Evolutionary conservation across 2,329 filamentous ascomycete species (phyloP).

Genomic region (Passalora sequoiae): DNA sequence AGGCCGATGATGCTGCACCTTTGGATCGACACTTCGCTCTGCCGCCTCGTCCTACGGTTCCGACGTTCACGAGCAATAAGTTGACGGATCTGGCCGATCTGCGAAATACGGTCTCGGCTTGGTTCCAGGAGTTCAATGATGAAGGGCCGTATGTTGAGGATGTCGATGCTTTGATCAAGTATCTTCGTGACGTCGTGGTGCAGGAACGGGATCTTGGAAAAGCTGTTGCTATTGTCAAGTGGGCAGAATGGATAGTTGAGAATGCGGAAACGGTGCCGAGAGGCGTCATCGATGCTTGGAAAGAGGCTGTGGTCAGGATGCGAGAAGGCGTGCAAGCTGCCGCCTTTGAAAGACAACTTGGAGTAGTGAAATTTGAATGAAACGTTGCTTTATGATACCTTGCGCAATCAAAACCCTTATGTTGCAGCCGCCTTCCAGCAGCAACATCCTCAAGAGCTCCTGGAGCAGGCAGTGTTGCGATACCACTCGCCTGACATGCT

Average conservation of each 20-base stretch:
- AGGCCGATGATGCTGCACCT: constrained; percentile 18
- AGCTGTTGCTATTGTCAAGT: constrained; percentile 62
- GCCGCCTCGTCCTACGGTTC: constrained; percentile 48
- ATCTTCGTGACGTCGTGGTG: constrained; percentile 63
- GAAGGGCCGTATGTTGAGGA: constrained; percentile 78
- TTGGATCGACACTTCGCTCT: constrained; percentile 42
- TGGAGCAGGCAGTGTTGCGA: too few relatives aligned
- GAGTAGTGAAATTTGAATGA: constrained; percentile 38
- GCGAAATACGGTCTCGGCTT: constrained; percentile 66
- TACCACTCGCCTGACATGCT: too few relatives aligned
- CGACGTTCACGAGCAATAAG: constrained; percentile 59
- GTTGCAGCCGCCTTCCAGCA: too few relatives aligned
- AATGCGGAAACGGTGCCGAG: constrained; percentile 9
- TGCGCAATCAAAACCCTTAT: neutral
- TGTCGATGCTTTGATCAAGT: constrained; percentile 66
- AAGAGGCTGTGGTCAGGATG: constrained; percentile 36
- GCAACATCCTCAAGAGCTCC: too few relatives aligned
- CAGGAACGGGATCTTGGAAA: constrained; percentile 78
- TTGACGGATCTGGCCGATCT: constrained; percentile 58
- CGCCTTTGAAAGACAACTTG: constrained; percentile 42
- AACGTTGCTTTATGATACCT: neutral
- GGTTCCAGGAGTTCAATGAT: constrained; percentile 65
- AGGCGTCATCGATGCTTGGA: constrained; percentile 32
- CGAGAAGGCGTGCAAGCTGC: constrained; percentile 41
- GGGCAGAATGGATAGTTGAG: constrained; percentile 48